Conservation (phyloP, 176 grass and related monocot species). For the Guadua angustifolia region DNA sequence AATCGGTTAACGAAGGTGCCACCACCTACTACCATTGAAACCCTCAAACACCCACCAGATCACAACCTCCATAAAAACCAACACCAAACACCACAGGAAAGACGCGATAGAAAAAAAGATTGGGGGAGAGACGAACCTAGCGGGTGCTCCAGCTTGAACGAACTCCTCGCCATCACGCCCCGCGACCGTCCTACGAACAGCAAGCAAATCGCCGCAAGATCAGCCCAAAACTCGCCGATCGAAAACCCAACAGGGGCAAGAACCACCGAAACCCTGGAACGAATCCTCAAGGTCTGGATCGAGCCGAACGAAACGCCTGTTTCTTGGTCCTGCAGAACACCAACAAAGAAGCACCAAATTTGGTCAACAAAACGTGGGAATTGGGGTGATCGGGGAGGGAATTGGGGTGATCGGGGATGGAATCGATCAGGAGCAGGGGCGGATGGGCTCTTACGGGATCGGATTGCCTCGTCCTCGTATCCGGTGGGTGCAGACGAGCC, state of each 20-base stretch:
- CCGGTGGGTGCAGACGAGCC: too few relatives aligned
- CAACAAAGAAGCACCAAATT: not conserved
- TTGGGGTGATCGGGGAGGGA: not conserved
- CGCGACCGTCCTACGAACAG: not conserved
- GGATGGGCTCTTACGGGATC: not conserved
- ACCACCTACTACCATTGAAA: not conserved
- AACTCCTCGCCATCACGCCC: conserved; percentile 62
- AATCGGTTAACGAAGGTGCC: not conserved
- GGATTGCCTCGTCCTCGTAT: too few relatives aligned
- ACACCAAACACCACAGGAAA: not conserved
- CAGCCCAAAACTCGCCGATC: not conserved
- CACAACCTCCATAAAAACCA: not conserved
- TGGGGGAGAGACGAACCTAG: conserved; percentile 48
- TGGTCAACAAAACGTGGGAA: not conserved
- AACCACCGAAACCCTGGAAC: not conserved
- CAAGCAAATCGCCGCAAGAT: not conserved
- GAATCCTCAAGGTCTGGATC: conserved; percentile 22
- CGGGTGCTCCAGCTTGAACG: conserved; percentile 88
- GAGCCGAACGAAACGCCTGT: not conserved
- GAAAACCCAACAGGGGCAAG: not conserved
- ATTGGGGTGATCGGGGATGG: not conserved
- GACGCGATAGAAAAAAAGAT: not conserved
- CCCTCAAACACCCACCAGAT: conserved; percentile 14
- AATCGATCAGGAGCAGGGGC: not conserved
- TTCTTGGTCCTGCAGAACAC: not conserved